Evolutionary conservation across 169 alveolate genomes (phyloP), one percentile per base, ranked within the genome.

Genomic region (Cryptosporidium meleagridis): DNA sequence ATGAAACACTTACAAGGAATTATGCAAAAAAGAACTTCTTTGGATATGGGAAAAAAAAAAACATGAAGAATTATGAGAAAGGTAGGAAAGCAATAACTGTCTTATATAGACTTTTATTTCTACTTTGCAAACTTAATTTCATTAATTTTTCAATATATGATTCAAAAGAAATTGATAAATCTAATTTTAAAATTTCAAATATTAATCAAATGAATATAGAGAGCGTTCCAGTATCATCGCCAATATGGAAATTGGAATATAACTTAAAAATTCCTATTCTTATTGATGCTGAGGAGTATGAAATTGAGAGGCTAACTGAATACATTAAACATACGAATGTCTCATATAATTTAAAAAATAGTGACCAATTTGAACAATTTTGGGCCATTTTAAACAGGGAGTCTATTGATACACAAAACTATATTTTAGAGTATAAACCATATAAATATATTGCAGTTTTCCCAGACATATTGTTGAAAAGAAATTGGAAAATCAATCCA

Each of bases 401-500:
- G 14, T 37, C 89, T 33, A 44, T 62, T 18, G 65, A 80, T 14
- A 80, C 75, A 45, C 61, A 80, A 21, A 59, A 62, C 21, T 62
- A 26, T 18, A 62, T 62, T 61, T 3, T 59, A 10, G 69, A 80
- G 26, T 23, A 7, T 23, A 80, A 62, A 39, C 37, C 26, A 3
- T 21, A 44, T 41, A 70, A 39, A 9, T 62, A 62, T 41, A 29
- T n/a, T 37, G 31, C 33, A 14, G 41, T 48, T 14, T 41, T 80
- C 12, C 89, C 89, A 10, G 89, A 80, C n/a, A 62, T 62, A 1
- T 29, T 80, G 8, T 45, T 65, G 41, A 80, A 80, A 33, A 80
- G 75, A 65, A 69, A 80, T 62, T 80, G 89, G 89, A 80, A 80
- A 44, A 18, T 37, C 14, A 59, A 80, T 26, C 67, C 75, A 41